Evolutionary conservation across 2,329 filamentous ascomycete species (phyloP).

Genomic region (Trichoderma harzianum): DNA sequence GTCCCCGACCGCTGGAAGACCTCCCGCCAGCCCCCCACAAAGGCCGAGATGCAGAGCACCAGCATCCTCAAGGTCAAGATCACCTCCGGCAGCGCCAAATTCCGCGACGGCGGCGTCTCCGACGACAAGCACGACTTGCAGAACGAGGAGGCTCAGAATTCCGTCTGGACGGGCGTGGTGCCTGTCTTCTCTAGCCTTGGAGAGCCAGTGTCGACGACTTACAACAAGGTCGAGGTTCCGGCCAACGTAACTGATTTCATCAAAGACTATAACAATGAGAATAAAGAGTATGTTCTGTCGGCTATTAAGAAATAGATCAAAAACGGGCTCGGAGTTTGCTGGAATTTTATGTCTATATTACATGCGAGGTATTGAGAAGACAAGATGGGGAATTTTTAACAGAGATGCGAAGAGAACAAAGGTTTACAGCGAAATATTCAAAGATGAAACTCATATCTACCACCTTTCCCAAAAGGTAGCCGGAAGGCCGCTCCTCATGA

Average conservation of each 20-base stretch:
- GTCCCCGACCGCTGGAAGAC: slow-evolving; percentile 66
- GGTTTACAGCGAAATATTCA: background rate
- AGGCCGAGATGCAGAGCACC: slow-evolving; percentile 71
- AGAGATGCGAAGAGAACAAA: background rate
- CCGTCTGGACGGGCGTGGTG: slow-evolving; percentile 55
- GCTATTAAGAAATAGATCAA: slow-evolving; percentile 23
- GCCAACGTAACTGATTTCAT: slow-evolving; percentile 52
- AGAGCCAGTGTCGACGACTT: slow-evolving; percentile 56
- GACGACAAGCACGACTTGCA: slow-evolving; percentile 50
- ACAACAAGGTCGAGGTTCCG: slow-evolving; percentile 61
- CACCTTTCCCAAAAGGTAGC: slow-evolving; percentile 80
- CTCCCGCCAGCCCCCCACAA: slow-evolving; percentile 66
- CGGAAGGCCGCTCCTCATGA: slow-evolving; percentile 86
- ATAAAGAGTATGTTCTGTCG: slow-evolving; percentile 28
- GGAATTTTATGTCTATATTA: background rate
- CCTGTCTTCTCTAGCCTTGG: slow-evolving; percentile 64
- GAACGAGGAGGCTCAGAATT: slow-evolving; percentile 38
- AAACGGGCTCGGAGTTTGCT: background rate
- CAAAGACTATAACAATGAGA: slow-evolving; percentile 37
- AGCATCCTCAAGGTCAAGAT: slow-evolving; percentile 68
- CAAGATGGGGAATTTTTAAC: background rate
- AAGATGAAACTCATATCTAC: slow-evolving; percentile 42
- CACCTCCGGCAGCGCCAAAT: slow-evolving; percentile 71
- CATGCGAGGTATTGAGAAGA: background rate
- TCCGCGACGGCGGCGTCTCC: slow-evolving; percentile 60